phyloP scores from a whole-genome alignment of 1,284 basidiomycete species.

The Leccinum pachyderme region DNA sequence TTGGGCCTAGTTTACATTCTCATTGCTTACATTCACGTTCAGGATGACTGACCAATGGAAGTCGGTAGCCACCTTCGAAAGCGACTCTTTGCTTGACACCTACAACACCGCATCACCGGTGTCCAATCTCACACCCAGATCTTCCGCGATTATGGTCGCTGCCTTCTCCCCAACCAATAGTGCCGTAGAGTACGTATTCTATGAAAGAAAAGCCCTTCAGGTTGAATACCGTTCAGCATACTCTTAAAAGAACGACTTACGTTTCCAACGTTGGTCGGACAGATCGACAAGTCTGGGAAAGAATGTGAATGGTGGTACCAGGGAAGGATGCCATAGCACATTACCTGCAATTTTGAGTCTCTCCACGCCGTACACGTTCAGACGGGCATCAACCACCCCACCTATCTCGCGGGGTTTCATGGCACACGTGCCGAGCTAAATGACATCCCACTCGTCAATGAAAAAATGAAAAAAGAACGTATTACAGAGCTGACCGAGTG shows the following conservation, averaged over 20 bases:
- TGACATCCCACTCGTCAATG: not conserved
- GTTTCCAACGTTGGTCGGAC: slow-evolving; percentile 31
- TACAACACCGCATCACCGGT: not conserved
- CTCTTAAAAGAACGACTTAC: slow-evolving; percentile 14
- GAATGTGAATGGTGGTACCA: no score
- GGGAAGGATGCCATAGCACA: not conserved
- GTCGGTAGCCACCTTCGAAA: no score
- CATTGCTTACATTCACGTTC: no score
- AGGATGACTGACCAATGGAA: no score
- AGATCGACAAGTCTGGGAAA: slow-evolving; percentile 33
- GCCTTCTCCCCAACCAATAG: slow-evolving; percentile 34
- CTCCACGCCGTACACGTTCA: slow-evolving; percentile 32
- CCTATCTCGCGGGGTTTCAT: slow-evolving; percentile 28
- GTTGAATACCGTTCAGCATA: not conserved
- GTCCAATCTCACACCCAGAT: slow-evolving; percentile 14
- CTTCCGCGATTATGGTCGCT: slow-evolving; percentile 28
- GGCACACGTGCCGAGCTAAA: slow-evolving; percentile 26
- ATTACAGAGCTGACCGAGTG: slow-evolving; percentile 46
- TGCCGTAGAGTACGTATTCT: slow-evolving; percentile 34
- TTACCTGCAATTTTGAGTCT: slow-evolving; percentile 31
- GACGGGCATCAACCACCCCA: slow-evolving; percentile 31
- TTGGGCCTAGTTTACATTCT: no score
- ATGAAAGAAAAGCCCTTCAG: not conserved
- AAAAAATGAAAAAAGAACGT: not conserved
- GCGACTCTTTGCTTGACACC: no score